Evolutionary conservation across 208 protist species (phyloP).

Genomic region (Tritrichomonas foetus): DNA sequence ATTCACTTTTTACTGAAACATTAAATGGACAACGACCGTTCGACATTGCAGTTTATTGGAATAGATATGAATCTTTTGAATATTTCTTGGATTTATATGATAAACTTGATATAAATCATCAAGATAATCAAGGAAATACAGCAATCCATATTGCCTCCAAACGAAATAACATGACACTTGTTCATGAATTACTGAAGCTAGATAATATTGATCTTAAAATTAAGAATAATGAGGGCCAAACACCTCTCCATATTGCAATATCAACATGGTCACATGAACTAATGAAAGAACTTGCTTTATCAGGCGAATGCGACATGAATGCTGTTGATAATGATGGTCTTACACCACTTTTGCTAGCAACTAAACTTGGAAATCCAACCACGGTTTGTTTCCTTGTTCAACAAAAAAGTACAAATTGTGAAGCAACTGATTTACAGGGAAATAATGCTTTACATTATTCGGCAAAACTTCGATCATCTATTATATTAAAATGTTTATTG

Average conservation of each 20-base stretch:
- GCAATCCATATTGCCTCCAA: background rate
- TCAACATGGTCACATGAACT: background rate
- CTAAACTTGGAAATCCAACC: background rate
- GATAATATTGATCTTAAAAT: background rate
- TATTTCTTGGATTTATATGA: background rate
- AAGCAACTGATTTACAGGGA: background rate
- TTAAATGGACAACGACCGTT: too few relatives aligned
- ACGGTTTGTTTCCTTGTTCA: background rate
- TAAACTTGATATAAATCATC: background rate
- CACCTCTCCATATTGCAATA: background rate
- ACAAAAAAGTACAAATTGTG: background rate
- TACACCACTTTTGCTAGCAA: background rate
- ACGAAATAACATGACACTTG: background rate
- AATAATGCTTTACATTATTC: background rate
- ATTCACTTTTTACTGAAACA: too few relatives aligned
- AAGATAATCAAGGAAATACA: slow-evolving; percentile 28
- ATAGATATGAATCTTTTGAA: too few relatives aligned
- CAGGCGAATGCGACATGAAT: background rate
- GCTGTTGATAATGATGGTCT: background rate
- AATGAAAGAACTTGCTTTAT: background rate
- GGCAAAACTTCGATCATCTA: background rate
- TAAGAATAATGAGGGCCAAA: background rate
- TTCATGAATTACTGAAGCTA: background rate
- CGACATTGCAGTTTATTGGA: too few relatives aligned
- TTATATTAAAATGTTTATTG: background rate